Evolutionary conservation across 805 yeast genomes (phyloP), one percentile per base, ranked within the genome.

Genomic region (Barnettozyma botsteinii): DNA sequence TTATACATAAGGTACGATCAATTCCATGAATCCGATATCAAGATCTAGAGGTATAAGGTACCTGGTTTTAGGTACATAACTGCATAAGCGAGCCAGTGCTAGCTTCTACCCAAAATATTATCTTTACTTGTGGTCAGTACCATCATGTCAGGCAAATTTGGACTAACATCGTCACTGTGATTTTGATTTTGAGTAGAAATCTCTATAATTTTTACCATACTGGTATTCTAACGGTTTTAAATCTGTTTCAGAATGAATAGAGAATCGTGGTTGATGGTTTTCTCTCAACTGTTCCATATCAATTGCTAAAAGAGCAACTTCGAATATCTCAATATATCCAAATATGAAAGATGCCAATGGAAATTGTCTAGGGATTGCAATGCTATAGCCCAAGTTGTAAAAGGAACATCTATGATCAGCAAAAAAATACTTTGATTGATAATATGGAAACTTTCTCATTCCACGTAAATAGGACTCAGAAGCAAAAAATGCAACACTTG

Each of bases 261-360:
- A 21, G 14, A 20, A 31, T 17, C 27, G 25, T 15, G 31, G 31
- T 7, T 19, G 23, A 15, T 38, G 18, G 27, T 21, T 29, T 12
- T 33, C 42, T 15, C 34, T 33, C 10, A 29, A 27, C 7, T 18
- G 31, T 31, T 40, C 43, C 43, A 40, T 36, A 17, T 40, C 43
- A 19, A 40, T 32, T 10, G 40, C 43, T 23, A 40, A 36, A 5
- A 40, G 33, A 7, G 33, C 38, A 26, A 40, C 37, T 40, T 40
- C 43, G 32, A 40, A 40, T 7, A 36, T 34, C 17, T 40, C 43
- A 21, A 40, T 27, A 26, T 40, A 40, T 7, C 43, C 43, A 22
- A 28, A 36, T 6, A 40, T 19, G 13, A 40, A 40, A 1, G 40
- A 31, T 12, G 32, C 32, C 17, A 40, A 27, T 23, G 43, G 43